A percentile compares a stretch with the other conserved stretches of the same genome.
Evolutionary conservation across 257 asterid genomes (phyloP).

Genomic region (Perilla frutescens): DNA sequence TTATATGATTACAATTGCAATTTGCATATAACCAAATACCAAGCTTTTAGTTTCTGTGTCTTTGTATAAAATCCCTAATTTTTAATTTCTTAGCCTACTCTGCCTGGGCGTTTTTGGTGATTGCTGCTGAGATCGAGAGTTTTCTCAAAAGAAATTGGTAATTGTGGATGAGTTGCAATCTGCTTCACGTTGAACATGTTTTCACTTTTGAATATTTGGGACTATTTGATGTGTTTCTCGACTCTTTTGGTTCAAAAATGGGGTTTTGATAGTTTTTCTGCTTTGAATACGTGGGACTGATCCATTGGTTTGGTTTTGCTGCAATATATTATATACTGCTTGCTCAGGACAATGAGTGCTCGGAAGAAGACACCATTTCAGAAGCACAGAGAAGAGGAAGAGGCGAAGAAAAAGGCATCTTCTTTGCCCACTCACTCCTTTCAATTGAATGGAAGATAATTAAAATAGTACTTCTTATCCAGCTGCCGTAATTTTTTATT

Average conservation of each 20-base stretch:
- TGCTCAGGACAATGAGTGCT: slow-evolving; percentile 65
- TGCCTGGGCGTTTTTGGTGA: slow-evolving; percentile 1
- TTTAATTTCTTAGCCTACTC: neutral
- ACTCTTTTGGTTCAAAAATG: neutral
- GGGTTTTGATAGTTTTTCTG: neutral
- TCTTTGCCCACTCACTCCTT: slow-evolving; percentile 16
- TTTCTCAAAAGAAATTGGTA: slow-evolving; percentile 2
- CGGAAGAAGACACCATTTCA: slow-evolving; percentile 94
- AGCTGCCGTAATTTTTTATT: neutral
- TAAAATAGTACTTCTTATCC: neutral
- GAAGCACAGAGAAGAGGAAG: slow-evolving; percentile 97
- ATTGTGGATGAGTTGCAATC: slow-evolving; percentile 4
- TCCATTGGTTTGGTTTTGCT: slow-evolving; percentile 4
- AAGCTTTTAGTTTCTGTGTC: slow-evolving; percentile 20
- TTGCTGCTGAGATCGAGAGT: slow-evolving; percentile 14
- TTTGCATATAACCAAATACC: neutral
- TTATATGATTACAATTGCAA: too few relatives aligned
- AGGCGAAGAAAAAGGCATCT: slow-evolving; percentile 80
- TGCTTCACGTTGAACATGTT: slow-evolving; percentile 2
- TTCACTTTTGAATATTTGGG: neutral
- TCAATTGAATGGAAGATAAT: slow-evolving; percentile 17
- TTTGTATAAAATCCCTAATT: neutral
- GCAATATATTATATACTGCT: slow-evolving; percentile 15
- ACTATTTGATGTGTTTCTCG: neutral
- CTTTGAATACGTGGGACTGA: neutral